A percentile compares a stretch with the other conserved stretches of the same genome.
phyloP scores from a whole-genome alignment of 176 grass and related monocot species.

The barley (Hordeum vulgare) region MorexV3_pseudomolecules_assembly NC_058521.1:64662452-64662951 shows the following conservation, averaged over 20 bases:
- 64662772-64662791: neutral
- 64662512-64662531: too few relatives aligned
- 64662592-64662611: conserved; percentile 20
- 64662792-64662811: neutral
- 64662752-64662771: neutral
- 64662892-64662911: neutral
- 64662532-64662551: too few relatives aligned
- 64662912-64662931: neutral
- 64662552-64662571: too few relatives aligned
- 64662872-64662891: neutral
- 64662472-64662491: too few relatives aligned
- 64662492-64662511: too few relatives aligned
- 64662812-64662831: neutral
- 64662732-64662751: neutral
- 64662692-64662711: neutral
- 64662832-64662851: neutral
- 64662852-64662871: neutral
- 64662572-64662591: conserved; percentile 2
- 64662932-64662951: conserved; percentile 29
- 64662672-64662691: neutral
- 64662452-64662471: too few relatives aligned
- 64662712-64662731: neutral
- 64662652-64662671: neutral
- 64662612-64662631: neutral
- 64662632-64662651: conserved; percentile 2